These are phyloP conservation scores for Tephrocybe sp. DNA, from an alignment of 768 basidiomycete genomes.

Conservation along the genomic window DNA sequence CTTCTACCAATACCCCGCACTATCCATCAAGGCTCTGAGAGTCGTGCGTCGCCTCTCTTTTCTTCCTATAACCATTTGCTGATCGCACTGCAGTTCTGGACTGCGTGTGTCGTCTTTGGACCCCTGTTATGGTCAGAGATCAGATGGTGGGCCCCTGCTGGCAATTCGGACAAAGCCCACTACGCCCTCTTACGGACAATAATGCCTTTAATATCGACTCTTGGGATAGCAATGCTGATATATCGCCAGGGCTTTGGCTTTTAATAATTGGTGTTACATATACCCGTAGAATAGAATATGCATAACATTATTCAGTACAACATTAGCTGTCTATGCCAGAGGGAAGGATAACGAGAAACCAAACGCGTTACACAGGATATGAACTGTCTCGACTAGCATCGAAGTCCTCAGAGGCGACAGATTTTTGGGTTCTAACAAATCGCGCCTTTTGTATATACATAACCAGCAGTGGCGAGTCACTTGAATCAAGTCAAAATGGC, in stretches of 20 bases:
- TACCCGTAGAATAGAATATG: too few relatives aligned
- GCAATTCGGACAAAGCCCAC: not conserved
- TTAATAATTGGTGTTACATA: too few relatives aligned
- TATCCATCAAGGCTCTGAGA: slow-evolving; percentile 58
- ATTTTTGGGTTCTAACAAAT: too few relatives aligned
- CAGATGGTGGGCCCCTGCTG: slow-evolving; percentile 58
- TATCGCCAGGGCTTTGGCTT: slow-evolving; percentile 5
- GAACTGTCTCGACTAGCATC: too few relatives aligned
- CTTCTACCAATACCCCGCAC: slow-evolving; percentile 65
- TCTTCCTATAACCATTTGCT: not conserved
- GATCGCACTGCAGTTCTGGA: slow-evolving; percentile 69
- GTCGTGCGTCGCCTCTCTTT: slow-evolving; percentile 58
- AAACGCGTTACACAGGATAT: too few relatives aligned
- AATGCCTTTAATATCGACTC: slow-evolving; percentile 1
- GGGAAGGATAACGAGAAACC: too few relatives aligned
- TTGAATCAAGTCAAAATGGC: too few relatives aligned
- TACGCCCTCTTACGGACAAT: not conserved
- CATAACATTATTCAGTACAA: too few relatives aligned
- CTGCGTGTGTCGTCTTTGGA: slow-evolving; percentile 85
- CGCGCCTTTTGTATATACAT: too few relatives aligned
- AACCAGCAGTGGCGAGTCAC: too few relatives aligned
- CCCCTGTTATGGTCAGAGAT: slow-evolving; percentile 90
- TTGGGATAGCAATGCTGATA: slow-evolving; percentile 6
- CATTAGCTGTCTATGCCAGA: too few relatives aligned
- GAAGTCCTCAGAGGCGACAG: too few relatives aligned